These are phyloP conservation scores for Coniochaeta ligniaria DNA, from an alignment of 2,329 filamentous ascomycete species.

Conservation along the genomic window DNA sequence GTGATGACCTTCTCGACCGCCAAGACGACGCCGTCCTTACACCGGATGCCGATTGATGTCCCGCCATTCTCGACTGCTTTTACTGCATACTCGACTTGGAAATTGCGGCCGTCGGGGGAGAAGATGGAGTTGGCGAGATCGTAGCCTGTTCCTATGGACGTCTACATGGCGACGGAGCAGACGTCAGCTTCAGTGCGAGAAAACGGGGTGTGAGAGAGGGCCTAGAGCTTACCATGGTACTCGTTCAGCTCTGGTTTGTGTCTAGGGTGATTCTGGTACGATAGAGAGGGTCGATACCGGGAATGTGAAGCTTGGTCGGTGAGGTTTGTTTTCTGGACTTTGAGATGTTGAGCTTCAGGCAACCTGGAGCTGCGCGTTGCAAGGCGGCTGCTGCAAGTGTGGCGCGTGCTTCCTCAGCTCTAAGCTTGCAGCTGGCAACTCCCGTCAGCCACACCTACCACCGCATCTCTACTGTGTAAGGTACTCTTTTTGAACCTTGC, in stretches of 20 bases:
- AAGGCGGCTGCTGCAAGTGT: neutral
- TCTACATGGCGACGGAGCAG: conserved; percentile 44
- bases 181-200: neutral
- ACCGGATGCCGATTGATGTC: conserved; percentile 91
- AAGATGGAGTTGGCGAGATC: conserved; percentile 99
- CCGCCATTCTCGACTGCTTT: conserved; percentile 98
- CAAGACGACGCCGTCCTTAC: conserved; percentile 93
- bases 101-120: conserved; percentile 97
- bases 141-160: conserved; percentile 99
- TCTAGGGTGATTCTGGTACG: neutral
- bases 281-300: neutral
- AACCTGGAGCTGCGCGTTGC: conserved; percentile 33
- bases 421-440: neutral
- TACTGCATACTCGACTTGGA: conserved; percentile 97
- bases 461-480: neutral
- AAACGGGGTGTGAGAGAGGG: neutral
- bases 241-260: conserved; percentile 3
- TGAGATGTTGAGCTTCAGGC: conserved; percentile 24
- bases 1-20: conserved; percentile 94
- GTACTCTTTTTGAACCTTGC: no score
- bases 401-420: conserved; percentile 1
- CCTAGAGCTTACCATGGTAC: conserved; percentile 11
- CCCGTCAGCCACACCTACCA: neutral
- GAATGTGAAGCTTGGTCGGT: neutral
- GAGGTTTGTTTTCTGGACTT: conserved; percentile 6